These are phyloP conservation scores for Penicillium pancosmium DNA, from an alignment of 495 filamentous ascomycete species.

Conservation along the genomic window DNA sequence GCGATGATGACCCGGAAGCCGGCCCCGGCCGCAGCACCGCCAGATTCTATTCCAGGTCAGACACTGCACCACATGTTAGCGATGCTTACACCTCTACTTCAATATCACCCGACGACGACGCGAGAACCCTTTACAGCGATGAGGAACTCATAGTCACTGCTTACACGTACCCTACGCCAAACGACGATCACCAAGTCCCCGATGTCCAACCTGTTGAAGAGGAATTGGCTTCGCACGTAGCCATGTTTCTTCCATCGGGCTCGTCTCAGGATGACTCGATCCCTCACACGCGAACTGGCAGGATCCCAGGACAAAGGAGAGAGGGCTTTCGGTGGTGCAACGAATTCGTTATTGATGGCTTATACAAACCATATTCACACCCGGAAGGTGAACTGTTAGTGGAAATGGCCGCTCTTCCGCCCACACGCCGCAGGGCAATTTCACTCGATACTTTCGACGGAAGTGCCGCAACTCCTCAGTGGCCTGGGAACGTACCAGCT, in stretches of 20 bases:
- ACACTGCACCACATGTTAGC: constrained; percentile 10
- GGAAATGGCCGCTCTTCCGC: constrained; percentile 12
- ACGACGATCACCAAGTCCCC: constrained; percentile 17
- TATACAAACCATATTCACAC: constrained; percentile 1
- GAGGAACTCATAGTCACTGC: constrained; percentile 51
- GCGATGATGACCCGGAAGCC: constrained; percentile 4
- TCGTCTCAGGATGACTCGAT: constrained; percentile 12
- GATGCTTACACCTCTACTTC: constrained; percentile 19
- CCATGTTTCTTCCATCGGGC: constrained; percentile 30
- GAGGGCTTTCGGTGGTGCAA: constrained; percentile 15
- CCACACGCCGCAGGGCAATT: constrained; percentile 21
- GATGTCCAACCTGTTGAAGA: constrained; percentile 26
- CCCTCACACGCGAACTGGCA: background rate
- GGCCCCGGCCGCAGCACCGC: constrained; percentile 9
- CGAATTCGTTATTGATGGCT: constrained; percentile 17
- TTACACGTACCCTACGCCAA: constrained; percentile 26
- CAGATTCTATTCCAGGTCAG: constrained; percentile 11
- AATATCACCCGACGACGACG: constrained; percentile 17
- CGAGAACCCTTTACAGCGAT: constrained; percentile 39
- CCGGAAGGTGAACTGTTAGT: background rate
- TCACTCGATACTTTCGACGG: constrained; percentile 27
- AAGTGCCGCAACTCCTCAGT: constrained; percentile 18
- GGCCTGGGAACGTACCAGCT: constrained; percentile 32
- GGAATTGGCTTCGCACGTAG: constrained; percentile 37
- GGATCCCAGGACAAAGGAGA: too few species aligned